Evolutionary conservation across 169 alveolate species (phyloP), one percentile per base, ranked within the genome.

Genomic region (Besnoitia besnoiti): DNA sequence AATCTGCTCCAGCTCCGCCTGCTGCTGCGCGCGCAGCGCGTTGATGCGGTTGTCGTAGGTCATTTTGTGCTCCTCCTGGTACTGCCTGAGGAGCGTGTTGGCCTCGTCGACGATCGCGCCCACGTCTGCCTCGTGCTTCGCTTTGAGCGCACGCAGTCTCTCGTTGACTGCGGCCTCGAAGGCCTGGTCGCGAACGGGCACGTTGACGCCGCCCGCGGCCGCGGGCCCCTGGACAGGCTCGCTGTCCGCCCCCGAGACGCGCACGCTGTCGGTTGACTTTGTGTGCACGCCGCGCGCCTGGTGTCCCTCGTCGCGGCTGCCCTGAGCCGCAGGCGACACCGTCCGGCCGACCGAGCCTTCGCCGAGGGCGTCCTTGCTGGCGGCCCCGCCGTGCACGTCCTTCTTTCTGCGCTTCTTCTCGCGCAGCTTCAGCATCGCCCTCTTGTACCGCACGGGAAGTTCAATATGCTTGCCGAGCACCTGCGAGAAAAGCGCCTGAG

Each of bases 81-180:
- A 73, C 46, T 73, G 82, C 82, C n/a, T 73, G 39, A 73, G 82
- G 10, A 16, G 39, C 82, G 39, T 16, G 46, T 73, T 73, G 39
- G 82, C 82, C 82, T 73, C 82, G 46, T n/a, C 39, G 24, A 73
- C 82, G 46, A 73, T 37, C n/a, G 82, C 82, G 82, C 47, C n/a
- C 46, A 73, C 46, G 47, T 73, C 82, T n/a, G 47, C 82, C n/a
- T 73, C 82, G 82, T 73, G 82, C 19, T 19, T 2, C n/a, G 39
- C 46, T 42, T 73, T 73, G n/a, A 73, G 14, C 39, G 39, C 46
- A 1, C 82, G 82, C 5, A 73, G 46, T n/a, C 44, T 73, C 46
- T 73, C 82, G 46, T 73, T 73, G 10, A 42, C 82, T n/a, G 39
- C 40, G 44, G 16, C 27, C 46, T 73, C 82, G 21, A 73, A 73